Evolutionary conservation across 2,329 filamentous ascomycete genomes (phyloP).

Genomic region (Monilinia polystroma): DNA sequence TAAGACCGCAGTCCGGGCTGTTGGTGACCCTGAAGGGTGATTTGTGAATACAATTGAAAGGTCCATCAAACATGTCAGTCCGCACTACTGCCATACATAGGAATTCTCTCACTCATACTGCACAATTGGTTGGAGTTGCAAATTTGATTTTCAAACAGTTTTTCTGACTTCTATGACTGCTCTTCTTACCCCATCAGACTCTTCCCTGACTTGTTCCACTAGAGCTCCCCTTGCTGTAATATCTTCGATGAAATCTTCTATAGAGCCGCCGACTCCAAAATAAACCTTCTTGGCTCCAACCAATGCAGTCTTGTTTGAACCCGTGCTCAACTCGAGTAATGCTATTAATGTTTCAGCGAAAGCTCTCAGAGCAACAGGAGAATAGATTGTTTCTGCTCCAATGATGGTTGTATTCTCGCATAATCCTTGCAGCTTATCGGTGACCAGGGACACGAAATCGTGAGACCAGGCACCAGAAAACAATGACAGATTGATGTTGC

Average conservation of each 20-base stretch:
- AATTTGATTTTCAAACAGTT: not conserved
- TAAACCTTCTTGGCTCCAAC: constrained; percentile 78
- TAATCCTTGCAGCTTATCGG: constrained; percentile 25
- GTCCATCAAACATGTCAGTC: not conserved
- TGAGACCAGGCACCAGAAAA: constrained; percentile 74
- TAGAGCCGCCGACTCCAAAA: constrained; percentile 79
- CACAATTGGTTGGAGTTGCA: not conserved
- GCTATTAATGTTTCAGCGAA: constrained; percentile 67
- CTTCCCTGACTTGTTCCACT: constrained; percentile 55
- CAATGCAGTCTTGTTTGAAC: constrained; percentile 50
- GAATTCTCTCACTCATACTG: not conserved
- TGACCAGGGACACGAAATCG: constrained; percentile 60
- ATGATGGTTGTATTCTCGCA: constrained; percentile 53
- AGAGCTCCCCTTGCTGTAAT: constrained; percentile 50
- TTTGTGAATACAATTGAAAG: not conserved
- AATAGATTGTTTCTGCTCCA: constrained; percentile 82
- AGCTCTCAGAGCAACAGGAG: constrained; percentile 64
- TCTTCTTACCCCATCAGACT: constrained; percentile 59
- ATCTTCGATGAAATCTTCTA: constrained; percentile 67
- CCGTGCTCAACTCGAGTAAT: constrained; percentile 50
- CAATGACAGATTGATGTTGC: constrained; percentile 59
- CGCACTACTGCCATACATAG: not conserved
- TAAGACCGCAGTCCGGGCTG: not conserved
- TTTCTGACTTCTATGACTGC: constrained; percentile 51
- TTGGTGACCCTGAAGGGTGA: not conserved